Percentiles rank a stretch among this genome's conserved stretches.
These are phyloP conservation scores for Chenopodium quinoa DNA, from an alignment of 148 eudicot genomes.

Conservation along the genomic window DNA sequence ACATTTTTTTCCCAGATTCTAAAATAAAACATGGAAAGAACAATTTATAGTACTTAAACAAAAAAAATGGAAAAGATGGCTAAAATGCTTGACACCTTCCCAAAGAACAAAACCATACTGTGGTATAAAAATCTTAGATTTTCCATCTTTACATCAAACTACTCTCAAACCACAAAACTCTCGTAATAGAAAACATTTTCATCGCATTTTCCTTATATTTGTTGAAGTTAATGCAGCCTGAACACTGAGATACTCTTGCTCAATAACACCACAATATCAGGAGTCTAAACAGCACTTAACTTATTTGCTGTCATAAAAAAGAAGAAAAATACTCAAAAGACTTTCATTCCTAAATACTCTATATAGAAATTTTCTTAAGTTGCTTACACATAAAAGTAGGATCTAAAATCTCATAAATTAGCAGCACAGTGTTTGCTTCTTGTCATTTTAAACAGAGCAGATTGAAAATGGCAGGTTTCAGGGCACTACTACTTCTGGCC, in stretches of 20 bases:
- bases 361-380: too few relatives aligned
- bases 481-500: constrained; percentile 18
- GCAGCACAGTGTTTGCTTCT: neutral
- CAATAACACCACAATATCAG: neutral
- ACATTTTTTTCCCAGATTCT: neutral
- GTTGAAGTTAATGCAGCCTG: neutral
- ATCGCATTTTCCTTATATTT: neutral
- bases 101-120: too few relatives aligned
- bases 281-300: neutral
- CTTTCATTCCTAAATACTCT: neutral
- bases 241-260: neutral
- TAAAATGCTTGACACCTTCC: too few relatives aligned
- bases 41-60: neutral
- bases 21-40: neutral
- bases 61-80: neutral
- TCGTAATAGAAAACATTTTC: too few relatives aligned
- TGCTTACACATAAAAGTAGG: neutral
- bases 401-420: neutral
- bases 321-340: neutral
- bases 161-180: neutral
- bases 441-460: constrained; percentile 8
- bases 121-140: neutral
- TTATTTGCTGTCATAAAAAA: neutral
- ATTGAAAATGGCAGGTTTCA: constrained; percentile 19
- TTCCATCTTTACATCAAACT: neutral